Percentiles rank a stretch among this genome's conserved stretches.
Conservation (phyloP, 73 alveolate genomes). For the Uronychia binucleata region DNA sequence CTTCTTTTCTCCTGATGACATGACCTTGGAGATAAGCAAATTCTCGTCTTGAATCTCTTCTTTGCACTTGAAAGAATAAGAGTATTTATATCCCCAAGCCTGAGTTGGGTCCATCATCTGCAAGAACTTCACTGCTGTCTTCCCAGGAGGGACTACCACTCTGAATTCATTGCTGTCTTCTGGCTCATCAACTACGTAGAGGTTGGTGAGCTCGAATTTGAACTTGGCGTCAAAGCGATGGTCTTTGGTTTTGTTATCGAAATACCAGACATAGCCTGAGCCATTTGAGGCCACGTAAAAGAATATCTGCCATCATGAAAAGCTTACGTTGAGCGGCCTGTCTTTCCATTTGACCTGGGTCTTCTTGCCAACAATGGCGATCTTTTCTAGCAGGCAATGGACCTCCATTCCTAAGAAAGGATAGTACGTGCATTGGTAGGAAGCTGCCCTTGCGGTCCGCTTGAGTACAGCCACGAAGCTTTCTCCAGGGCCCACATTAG, state of each 20-base stretch:
- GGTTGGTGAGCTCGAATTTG: constrained; percentile 31
- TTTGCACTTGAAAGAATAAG: constrained; percentile 18
- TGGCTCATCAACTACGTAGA: constrained; percentile 12
- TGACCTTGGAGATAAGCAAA: constrained; percentile 19
- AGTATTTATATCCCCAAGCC: constrained; percentile 40
- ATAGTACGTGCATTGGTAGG: constrained; percentile 40
- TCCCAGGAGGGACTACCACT: constrained; percentile 35
- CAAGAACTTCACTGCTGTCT: constrained; percentile 12
- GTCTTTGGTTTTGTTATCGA: constrained; percentile 21
- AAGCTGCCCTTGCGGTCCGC: constrained; percentile 38
- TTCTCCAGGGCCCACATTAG: constrained; percentile 26
- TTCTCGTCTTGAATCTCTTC: constrained; percentile 25
- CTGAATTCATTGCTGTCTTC: constrained; percentile 1
- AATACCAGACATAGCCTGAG: constrained; percentile 35
- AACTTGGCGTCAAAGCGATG: constrained; percentile 32
- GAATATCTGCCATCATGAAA: constrained; percentile 30
- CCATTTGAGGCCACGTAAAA: constrained; percentile 37
- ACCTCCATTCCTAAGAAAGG: constrained; percentile 24
- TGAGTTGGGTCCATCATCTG: constrained; percentile 25
- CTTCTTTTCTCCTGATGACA: constrained; percentile 30
- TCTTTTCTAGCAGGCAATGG: constrained; percentile 16
- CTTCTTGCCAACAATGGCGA: constrained; percentile 28
- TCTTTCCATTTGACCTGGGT: constrained; percentile 42
- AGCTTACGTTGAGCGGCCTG: constrained; percentile 8
- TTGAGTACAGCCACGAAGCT: constrained; percentile 13